Conservation (phyloP, 305 asterid genomes). For the Rubia balearica region DNA sequence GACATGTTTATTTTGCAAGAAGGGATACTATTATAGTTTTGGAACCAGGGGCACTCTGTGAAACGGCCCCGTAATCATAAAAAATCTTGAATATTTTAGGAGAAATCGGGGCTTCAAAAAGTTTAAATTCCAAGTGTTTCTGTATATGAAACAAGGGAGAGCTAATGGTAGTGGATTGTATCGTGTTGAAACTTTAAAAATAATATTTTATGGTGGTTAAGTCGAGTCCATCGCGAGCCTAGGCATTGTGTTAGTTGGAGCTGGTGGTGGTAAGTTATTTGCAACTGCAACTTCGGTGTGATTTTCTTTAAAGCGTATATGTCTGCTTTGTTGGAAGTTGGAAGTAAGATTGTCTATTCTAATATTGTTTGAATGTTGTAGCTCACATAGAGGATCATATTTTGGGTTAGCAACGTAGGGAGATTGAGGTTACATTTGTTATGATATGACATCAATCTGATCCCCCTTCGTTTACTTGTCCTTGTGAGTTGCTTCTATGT, state of each 20-base stretch:
- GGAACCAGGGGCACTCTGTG: slow-evolving; percentile 27
- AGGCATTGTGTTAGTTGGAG: slow-evolving; percentile 75
- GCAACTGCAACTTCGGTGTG: no score
- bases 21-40: slow-evolving; percentile 46
- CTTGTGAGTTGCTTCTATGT: no score
- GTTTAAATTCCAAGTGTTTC: slow-evolving; percentile 25
- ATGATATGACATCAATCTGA: no score
- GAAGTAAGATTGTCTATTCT: no score
- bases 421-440: no score
- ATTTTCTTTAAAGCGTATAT: no score
- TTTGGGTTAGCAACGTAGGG: no score
- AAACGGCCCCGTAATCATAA: slow-evolving; percentile 22
- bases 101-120: slow-evolving; percentile 24
- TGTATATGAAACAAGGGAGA: slow-evolving; percentile 22
- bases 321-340: no score
- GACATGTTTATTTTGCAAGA: slow-evolving; percentile 51
- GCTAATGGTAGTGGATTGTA: slow-evolving; percentile 29
- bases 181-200: slow-evolving; percentile 62
- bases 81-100: slow-evolving; percentile 19
- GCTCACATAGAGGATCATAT: no score
- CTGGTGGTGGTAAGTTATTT: slow-evolving; percentile 71
- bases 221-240: slow-evolving; percentile 78
- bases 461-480: no score
- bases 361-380: no score
- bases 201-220: slow-evolving; percentile 82